phyloP scores from a whole-genome alignment of 306 rosid species.

The Rosa rugosa region DNA sequence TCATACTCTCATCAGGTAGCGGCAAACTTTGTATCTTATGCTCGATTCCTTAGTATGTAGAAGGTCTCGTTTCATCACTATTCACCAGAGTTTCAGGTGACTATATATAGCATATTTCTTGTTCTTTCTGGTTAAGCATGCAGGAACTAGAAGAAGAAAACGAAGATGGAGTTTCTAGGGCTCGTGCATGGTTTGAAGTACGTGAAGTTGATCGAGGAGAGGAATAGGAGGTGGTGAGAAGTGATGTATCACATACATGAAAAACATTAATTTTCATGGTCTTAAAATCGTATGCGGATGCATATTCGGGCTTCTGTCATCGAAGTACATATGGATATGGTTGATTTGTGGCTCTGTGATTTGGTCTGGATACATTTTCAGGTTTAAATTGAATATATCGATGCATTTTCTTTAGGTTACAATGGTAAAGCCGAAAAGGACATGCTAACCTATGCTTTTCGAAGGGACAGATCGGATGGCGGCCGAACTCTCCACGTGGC shows the following conservation, averaged over 20 bases:
- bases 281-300: neutral
- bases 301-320: neutral
- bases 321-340: neutral
- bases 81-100: neutral
- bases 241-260: neutral
- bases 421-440: constrained; percentile 4
- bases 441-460: neutral
- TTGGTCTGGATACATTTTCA: neutral
- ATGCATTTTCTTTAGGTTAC: neutral
- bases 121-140: neutral
- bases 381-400: neutral
- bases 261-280: neutral
- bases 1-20: neutral
- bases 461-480: neutral
- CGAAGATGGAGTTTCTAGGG: neutral
- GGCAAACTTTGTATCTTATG: neutral
- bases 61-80: neutral
- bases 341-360: neutral
- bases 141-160: neutral
- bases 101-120: neutral
- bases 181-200: neutral
- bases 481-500: constrained; percentile 7
- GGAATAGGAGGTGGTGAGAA: neutral
- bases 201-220: neutral
- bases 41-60: neutral